Conservation (phyloP, 176 grass and related monocot genomes). For the Juncus effusus region DNA sequence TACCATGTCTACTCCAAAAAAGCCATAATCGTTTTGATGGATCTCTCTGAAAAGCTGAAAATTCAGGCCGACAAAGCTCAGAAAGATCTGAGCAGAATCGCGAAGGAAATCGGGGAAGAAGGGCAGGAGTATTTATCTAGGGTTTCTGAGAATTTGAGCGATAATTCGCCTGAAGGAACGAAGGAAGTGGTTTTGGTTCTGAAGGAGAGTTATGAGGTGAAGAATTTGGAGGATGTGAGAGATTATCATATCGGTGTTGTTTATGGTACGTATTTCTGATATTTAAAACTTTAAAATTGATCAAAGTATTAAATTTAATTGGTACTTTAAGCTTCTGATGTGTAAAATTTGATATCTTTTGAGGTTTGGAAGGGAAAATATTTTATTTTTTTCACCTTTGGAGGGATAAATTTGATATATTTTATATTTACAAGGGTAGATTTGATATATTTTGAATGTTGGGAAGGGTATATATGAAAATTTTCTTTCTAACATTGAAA, state of each 20-base stretch:
- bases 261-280: conserved; percentile 52
- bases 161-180: conserved; percentile 72
- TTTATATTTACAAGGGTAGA: no score
- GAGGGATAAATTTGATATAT: no score
- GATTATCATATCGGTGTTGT: conserved; percentile 92
- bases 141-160: conserved; percentile 48
- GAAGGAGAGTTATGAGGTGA: conserved; percentile 41
- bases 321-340: background rate
- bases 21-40: conserved; percentile 53
- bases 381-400: no score
- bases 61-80: conserved; percentile 82
- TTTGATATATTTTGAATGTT: no score
- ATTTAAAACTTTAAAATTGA: background rate
- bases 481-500: no score
- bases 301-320: background rate
- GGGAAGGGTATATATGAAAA: no score
- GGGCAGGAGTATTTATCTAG: conserved; percentile 67
- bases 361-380: no score
- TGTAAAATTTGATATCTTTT: background rate
- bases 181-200: conserved; percentile 65
- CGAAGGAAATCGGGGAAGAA: conserved; percentile 58
- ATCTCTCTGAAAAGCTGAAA: conserved; percentile 58
- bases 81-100: conserved; percentile 53
- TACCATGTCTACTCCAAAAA: conserved; percentile 71
- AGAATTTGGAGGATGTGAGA: conserved; percentile 42